Conservation (phyloP, 352 stramenopile species). For the Halophytophthora batemanensis region DNA sequence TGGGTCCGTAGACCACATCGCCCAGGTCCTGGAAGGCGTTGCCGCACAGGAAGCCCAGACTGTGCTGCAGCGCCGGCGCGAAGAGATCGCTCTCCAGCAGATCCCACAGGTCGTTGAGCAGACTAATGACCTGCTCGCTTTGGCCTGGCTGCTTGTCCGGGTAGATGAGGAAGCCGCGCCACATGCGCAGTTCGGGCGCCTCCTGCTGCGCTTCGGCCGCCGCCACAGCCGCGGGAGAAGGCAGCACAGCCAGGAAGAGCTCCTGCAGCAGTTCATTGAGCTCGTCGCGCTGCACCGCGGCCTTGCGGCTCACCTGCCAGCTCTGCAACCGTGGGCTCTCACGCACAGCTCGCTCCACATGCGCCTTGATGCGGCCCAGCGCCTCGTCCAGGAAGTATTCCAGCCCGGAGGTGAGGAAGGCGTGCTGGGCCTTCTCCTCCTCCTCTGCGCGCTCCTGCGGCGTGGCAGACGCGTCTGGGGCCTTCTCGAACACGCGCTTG, state of each 20-base stretch:
- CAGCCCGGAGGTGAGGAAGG: conserved; percentile 69
- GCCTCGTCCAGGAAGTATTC: conserved; percentile 80
- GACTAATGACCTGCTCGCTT: conserved; percentile 70
- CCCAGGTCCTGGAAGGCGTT: conserved; percentile 83
- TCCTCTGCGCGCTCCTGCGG: conserved; percentile 26
- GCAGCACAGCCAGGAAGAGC: conserved; percentile 58
- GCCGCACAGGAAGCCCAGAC: conserved; percentile 66
- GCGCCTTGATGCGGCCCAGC: conserved; percentile 47
- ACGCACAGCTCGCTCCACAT: conserved; percentile 56
- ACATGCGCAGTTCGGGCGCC: conserved; percentile 32
- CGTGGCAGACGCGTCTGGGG: conserved; percentile 6
- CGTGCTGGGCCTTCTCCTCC: conserved; percentile 52
- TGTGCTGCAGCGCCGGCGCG: conserved; percentile 64
- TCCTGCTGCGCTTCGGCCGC: conserved; percentile 29
- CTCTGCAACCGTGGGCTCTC: conserved; percentile 53
- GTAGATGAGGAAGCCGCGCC: conserved; percentile 76
- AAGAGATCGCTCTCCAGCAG: conserved; percentile 79
- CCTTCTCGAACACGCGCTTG: conserved; percentile 71
- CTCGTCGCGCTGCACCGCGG: conserved; percentile 61
- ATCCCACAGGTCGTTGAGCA: conserved; percentile 83
- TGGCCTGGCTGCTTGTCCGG: conserved; percentile 63
- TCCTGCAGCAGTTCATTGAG: conserved; percentile 72
- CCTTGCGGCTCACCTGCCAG: conserved; percentile 74
- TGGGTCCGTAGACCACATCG: conserved; percentile 62
- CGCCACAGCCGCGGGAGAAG: conserved; percentile 21